A percentile compares a stretch with the other conserved stretches of the same genome.
Evolutionary conservation across 176 grass and related monocot genomes (phyloP).

Genomic region (Lolium perenne): DNA sequence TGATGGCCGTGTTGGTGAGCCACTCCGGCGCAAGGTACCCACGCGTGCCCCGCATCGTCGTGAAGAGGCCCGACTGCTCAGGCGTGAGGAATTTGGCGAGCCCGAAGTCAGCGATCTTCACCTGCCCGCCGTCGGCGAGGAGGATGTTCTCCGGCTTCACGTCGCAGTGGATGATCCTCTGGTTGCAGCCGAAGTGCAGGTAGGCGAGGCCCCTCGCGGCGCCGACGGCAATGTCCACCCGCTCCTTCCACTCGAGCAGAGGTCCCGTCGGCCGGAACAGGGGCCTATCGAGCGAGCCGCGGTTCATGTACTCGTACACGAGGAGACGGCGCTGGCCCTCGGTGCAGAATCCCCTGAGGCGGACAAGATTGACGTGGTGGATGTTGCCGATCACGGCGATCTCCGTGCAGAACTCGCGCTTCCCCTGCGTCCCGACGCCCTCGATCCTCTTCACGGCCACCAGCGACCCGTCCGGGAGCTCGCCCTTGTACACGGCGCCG

Average conservation of each 20-base stretch:
- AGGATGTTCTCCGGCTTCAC: constrained; percentile 96
- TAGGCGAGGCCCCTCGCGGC: constrained; percentile 83
- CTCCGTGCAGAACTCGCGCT: constrained; percentile 88
- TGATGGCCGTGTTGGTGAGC: constrained; percentile 79
- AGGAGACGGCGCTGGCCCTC: constrained; percentile 68
- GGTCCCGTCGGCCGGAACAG: constrained; percentile 50
- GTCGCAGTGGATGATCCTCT: constrained; percentile 84
- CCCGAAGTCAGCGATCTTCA: constrained; percentile 93
- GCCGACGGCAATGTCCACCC: constrained; percentile 69
- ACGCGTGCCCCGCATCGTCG: constrained; percentile 82
- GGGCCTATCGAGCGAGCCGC: constrained; percentile 65
- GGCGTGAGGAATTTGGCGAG: constrained; percentile 73
- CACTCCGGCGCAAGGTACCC: constrained; percentile 90
- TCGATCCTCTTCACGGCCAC: constrained; percentile 88
- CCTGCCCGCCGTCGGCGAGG: constrained; percentile 68
- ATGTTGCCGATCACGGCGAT: constrained; percentile 93
- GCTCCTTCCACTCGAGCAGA: constrained; percentile 68
- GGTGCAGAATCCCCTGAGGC: constrained; percentile 74
- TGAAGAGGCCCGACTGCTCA: constrained; percentile 89
- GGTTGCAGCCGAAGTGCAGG: constrained; percentile 80
- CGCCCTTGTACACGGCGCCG: constrained; percentile 79
- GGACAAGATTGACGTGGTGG: constrained; percentile 86
- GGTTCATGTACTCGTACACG: constrained; percentile 91
- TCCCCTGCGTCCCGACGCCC: constrained; percentile 66
- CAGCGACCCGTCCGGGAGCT: constrained; percentile 50